These are phyloP conservation scores for Globisporangium recalcitrans DNA, from an alignment of 352 stramenopile species.

Conservation along the genomic window DNA sequence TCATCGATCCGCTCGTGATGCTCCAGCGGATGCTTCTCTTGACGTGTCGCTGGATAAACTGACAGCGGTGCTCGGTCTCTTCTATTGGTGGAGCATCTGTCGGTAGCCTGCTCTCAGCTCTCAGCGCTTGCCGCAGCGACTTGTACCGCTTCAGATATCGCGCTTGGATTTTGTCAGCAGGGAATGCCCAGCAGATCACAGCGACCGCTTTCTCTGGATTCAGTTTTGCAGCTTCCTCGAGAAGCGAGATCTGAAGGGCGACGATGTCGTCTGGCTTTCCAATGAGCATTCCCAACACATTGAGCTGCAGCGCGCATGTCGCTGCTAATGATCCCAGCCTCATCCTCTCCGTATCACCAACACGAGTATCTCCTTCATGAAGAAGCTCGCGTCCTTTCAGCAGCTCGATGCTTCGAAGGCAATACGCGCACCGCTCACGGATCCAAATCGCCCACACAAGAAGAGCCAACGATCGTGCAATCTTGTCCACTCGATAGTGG, in stretches of 20 bases:
- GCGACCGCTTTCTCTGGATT: conserved; percentile 23
- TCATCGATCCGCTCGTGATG: conserved; percentile 7
- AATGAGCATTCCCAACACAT: conserved; percentile 18
- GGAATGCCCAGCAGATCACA: conserved; percentile 30
- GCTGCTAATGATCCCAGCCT: conserved; percentile 24
- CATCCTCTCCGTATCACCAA: background rate
- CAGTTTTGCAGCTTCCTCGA: conserved; percentile 27
- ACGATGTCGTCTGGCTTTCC: conserved; percentile 24
- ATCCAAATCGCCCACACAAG: conserved; percentile 36
- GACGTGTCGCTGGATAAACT: conserved; percentile 21
- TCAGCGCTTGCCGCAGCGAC: conserved; percentile 17
- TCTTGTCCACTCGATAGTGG: conserved; percentile 15
- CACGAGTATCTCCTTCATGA: background rate
- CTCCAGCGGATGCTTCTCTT: conserved; percentile 14
- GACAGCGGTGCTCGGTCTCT: conserved; percentile 20
- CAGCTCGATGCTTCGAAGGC: conserved; percentile 18
- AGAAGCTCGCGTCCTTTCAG: conserved; percentile 1
- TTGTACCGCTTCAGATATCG: conserved; percentile 35
- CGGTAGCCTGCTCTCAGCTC: background rate
- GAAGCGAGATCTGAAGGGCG: conserved; percentile 28
- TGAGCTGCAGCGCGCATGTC: conserved; percentile 38
- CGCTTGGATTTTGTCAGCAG: conserved; percentile 21
- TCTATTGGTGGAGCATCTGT: conserved; percentile 15
- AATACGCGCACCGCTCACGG: conserved; percentile 29
- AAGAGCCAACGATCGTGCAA: conserved; percentile 28